Conservation (phyloP, 306 rosid genomes). For the Pyrus betulifolia region DNA sequence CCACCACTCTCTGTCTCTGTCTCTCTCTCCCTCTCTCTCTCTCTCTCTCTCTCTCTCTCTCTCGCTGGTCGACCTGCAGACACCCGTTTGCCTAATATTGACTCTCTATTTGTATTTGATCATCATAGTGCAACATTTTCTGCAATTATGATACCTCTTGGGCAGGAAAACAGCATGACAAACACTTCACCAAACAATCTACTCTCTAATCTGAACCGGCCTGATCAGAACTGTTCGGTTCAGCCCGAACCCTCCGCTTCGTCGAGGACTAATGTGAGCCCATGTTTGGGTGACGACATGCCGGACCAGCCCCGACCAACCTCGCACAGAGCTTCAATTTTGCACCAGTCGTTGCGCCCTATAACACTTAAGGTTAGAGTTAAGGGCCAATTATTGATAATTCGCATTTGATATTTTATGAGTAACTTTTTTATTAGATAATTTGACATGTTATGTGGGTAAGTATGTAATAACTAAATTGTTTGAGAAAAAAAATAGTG, state of each 20-base stretch:
- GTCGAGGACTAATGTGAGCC: neutral
- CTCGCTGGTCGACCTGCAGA: neutral
- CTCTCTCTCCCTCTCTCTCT: neutral
- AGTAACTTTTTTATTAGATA: neutral
- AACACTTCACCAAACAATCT: slow-evolving; percentile 19
- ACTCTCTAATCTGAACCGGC: slow-evolving; percentile 19
- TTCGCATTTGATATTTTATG: too few relatives aligned
- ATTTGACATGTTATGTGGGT: neutral
- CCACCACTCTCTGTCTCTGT: neutral
- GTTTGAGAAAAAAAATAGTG: neutral
- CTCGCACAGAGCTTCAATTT: slow-evolving; percentile 29
- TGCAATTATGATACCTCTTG: slow-evolving; percentile 66
- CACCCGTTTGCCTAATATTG: neutral
- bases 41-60: neutral
- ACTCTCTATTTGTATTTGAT: too few relatives aligned
- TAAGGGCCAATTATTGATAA: too few relatives aligned
- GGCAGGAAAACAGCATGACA: slow-evolving; percentile 47
- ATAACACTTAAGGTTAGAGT: slow-evolving; percentile 48
- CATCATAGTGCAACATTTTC: neutral
- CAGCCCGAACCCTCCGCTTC: slow-evolving; percentile 39
- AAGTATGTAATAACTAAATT: neutral
- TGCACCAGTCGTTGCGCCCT: slow-evolving; percentile 51
- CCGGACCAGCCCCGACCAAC: slow-evolving; percentile 1
- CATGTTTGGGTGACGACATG: slow-evolving; percentile 28
- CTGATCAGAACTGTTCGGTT: slow-evolving; percentile 32